Evolutionary conservation across 2,329 filamentous ascomycete species (phyloP), one percentile per base, ranked within the genome.

Genomic region (Trichoderma polysporum): DNA sequence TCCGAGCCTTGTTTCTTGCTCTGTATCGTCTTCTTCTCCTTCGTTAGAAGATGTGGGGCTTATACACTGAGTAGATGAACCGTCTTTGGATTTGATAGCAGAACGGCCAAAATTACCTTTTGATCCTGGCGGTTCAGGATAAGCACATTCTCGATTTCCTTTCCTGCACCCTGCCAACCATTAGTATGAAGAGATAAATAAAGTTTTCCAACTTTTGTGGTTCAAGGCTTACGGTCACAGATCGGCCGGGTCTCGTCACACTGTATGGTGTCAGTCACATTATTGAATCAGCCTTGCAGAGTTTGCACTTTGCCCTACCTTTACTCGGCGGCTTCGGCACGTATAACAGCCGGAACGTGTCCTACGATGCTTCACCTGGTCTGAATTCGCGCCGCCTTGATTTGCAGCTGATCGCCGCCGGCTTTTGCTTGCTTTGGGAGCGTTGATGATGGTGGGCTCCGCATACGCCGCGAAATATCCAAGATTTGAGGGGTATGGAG

Each of bases 281-380:
- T 61, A 27, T 56, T 41, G 29, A 47, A 50, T 58, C 31, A 25
- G 19, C 31, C 50, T 33, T 31, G 17, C 27, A 56, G 19, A 27
- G 29, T 15, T 19, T 49, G 37, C 72, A 68, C 73, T 67, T 67
- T n/a, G 67, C 41, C 45, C 22, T 81, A 89, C 88, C 84, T 91
- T 98, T 60, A 98, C 94, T 77, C 95, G 88, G 71, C 95, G 87
- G 73, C 90, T 90, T 68, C 95, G 87, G 79, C 95, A 99, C 54
- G 94, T 98, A 71, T 84, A 97, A 80, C 95, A 99, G 31, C 95
- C 95, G 70, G 93, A 97, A 73, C 95, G 86, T 50, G 95, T 98
- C 72, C 95, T 88, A 69, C 94, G 90, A 77, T 98, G 94, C 79
- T 98, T 98, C 71, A 96, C 91, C 74, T 91, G 90, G 69, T 96